Evolutionary conservation across 2,329 filamentous ascomycete genomes (phyloP), one percentile per base, ranked within the genome.

Genomic region (Pyrenochaeta sp.): DNA sequence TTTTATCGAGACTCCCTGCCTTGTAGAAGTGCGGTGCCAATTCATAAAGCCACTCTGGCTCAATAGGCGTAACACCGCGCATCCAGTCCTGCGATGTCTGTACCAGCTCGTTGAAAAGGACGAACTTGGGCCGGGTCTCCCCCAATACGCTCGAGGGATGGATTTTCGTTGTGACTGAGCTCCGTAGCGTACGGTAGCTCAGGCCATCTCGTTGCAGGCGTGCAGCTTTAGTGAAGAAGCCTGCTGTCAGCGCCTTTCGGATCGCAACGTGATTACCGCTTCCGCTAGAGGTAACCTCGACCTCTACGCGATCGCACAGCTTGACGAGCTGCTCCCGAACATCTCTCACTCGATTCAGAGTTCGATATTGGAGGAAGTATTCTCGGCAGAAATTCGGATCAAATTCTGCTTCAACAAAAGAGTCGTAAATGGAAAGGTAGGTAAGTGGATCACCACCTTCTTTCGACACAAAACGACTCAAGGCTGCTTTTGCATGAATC

Each of bases 1-100:
- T n/a, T n/a, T n/a, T 41, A 14, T 43, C 48, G 13, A 54, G 41
- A 6, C 28, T 26, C 8, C 31, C 88, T 75, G 89, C 88, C 75
- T 96, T 96, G 70, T 96, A 90, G 66, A 91, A 96, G 75, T 97
- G 94, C 51, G 93, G 93, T 50, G 94, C 94, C 48, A 94, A 84
- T 72, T 97, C 93, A 6, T 85, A 82, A 59, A 99, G 69, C 92
- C 92, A 96, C 65, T 85, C 84, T 0, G 88, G 79, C 64, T 95
- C 86, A 38, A 97, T 82, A 1, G 91, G 91, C 79, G 96, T 86
- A 45, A 88, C 88, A 61, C 84, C 89, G 17, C 93, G 80, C 86
- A 96, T 95, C 70, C 93, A 99, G 77, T 96, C 93, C 76, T 95
- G 95, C 19, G 82, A 87, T 24, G 89, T 93, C 58, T 89, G 78